Evolutionary conservation across 495 filamentous ascomycete species (phyloP), one percentile per base, ranked within the genome.

Genomic region (Hyphodiscus hymeniophilus): DNA sequence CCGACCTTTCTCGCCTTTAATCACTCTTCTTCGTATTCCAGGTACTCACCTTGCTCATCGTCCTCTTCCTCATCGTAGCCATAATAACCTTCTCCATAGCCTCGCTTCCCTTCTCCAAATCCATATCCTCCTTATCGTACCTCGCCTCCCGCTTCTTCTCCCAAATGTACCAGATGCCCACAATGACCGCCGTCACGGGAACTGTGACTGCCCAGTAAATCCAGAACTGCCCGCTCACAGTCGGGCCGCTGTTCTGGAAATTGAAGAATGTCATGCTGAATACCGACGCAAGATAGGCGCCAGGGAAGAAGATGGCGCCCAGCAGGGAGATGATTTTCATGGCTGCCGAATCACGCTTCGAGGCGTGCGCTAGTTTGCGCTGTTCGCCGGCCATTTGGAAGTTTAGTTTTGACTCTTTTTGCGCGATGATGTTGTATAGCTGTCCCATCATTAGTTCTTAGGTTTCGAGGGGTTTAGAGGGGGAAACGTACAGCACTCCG

Each of bases 181-280:
- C 67, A 48, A 75, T 68, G 8, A 60, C 16, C 0, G 68, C 31
- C 3, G 75, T 78, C 16, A 75, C 18, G 0, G 75, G 75, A n/a
- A 74, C 48, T 10, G 70, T 72, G 20, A 76, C 63, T 31, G 56
- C 72, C 43, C 75, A 78, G 55, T 78, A 78, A 43, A 78, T 65
- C 74, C 74, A 78, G 16, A 78, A 65, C 15, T 63, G 31, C 15
- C 59, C 57, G 10, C 70, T 68, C 7, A 76, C 69, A 12, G 47
- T 48, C 12, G 47, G 36, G 1, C n/a, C 5, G 8, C 7, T 7
- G 26, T 45, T 31, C 20, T 48, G 50, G 44, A 75, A 78, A 54
- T 77, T 66, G 60, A 78, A 78, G 47, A 78, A 78, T 5, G 74
- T 70, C 70, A 75, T 78, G 60, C 63, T 66, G 54, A 78, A 77